A percentile compares a stretch with the other conserved stretches of the same genome.
Conservation (phyloP, 352 stramenopile species). For the Pythium grandisporangium region DNA sequence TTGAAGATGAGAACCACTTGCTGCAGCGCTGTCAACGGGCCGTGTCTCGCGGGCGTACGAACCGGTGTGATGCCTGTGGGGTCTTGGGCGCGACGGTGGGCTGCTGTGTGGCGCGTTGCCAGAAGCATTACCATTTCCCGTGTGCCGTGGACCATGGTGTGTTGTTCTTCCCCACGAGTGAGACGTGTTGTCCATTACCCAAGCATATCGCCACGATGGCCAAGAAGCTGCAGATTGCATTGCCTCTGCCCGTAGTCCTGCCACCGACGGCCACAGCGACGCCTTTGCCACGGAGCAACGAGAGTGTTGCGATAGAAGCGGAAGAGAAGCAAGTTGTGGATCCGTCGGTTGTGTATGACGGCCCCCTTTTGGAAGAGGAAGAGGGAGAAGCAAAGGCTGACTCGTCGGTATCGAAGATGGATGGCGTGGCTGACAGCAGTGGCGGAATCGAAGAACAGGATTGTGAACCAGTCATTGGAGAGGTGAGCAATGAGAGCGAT, state of each 20-base stretch:
- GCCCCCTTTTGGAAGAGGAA: no score
- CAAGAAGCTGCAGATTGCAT: constrained; percentile 12
- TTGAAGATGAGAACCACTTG: constrained; percentile 56
- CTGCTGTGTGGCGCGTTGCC: constrained; percentile 82
- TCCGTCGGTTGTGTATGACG: no score
- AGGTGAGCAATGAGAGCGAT: no score
- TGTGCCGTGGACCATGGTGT: constrained; percentile 81
- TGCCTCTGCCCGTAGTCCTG: not conserved
- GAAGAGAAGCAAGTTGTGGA: no score
- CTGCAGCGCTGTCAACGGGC: constrained; percentile 87
- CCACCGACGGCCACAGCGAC: not conserved
- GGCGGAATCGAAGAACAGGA: no score
- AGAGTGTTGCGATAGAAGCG: no score
- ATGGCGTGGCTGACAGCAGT: no score
- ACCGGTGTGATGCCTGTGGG: constrained; percentile 89
- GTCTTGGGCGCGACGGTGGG: constrained; percentile 88
- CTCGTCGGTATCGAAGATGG: no score
- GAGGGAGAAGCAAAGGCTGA: no score
- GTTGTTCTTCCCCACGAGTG: constrained; percentile 54
- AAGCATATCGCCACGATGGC: constrained; percentile 46
- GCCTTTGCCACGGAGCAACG: no score
- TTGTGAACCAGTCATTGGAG: no score
- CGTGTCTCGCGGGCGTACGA: constrained; percentile 73
- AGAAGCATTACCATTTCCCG: constrained; percentile 90
- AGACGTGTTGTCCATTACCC: constrained; percentile 51